Evolutionary conservation across 2,329 filamentous ascomycete species (phyloP), one percentile per base, ranked within the genome.

Genomic region (Aspergillus brasiliensis): DNA sequence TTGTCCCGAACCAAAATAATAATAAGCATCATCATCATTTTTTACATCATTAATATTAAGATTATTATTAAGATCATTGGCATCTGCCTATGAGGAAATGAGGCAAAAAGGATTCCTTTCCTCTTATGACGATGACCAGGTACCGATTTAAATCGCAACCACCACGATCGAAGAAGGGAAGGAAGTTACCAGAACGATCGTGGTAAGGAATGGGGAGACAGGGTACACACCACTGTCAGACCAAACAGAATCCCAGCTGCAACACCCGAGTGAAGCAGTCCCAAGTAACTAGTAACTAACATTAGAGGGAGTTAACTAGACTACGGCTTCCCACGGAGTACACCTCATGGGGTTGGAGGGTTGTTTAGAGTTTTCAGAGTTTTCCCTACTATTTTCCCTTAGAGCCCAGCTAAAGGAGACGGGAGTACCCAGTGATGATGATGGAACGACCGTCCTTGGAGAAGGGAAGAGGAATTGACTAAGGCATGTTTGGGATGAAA

Each of bases 311-410:
- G n/a, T n/a, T 28, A 19, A 37, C 48, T 38, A 53, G 11, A 37
- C 48, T 38, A 53, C 31, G 34, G 51, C 51, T 53, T 53, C 15
- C 31, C 51, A 53, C 23, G 31, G 34, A 25, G 21, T 40, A 34
- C 19, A 47, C 10, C 31, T 34, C 31, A 34, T 34, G 31, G 28
- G 40, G 21, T 28, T 17, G 15, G 28, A 47, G 23, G 11, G 17
- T 51, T 58, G 25, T 51, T 58, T 58, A 58, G 56, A 58, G 56
- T 58, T 58, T 58, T 44, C 23, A 52, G 31, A 59, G 11, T 46
- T 55, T 46, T 42, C 38, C 46, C 46, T 49, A 49, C 46, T 49
- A 49, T 49, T 49, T 34, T 49, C 27, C 46, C n/a, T 49, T 49
- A 28, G 46, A 28, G 46, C 46, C 46, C 10, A 17, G 23, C 25